These are phyloP conservation scores for Solanum tacnaense DNA, from an alignment of 257 asterid species.

Conservation along the genomic window DNA sequence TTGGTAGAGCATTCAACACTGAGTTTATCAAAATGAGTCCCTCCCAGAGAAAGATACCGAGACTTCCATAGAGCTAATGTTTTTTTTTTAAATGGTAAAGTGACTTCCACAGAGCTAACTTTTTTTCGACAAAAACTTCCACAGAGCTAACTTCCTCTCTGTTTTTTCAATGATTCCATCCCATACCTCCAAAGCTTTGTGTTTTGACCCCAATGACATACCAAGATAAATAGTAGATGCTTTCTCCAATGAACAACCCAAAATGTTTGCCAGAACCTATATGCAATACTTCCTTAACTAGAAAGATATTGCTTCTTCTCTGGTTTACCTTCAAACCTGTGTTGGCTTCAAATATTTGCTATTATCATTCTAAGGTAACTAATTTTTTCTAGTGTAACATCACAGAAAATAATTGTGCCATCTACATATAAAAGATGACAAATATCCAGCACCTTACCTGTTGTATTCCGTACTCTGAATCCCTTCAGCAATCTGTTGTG, in stretches of 20 bases:
- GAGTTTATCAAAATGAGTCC: not conserved
- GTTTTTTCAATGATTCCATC: not conserved
- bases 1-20: not conserved
- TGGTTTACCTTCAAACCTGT: not conserved
- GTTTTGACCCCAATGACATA: not conserved
- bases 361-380: not conserved
- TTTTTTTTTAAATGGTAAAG: not conserved
- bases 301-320: not conserved
- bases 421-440: not conserved
- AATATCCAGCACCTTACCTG: not conserved
- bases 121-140: not conserved
- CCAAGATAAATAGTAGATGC: not conserved
- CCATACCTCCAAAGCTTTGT: not conserved
- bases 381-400: not conserved
- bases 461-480: not conserved
- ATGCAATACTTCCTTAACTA: not conserved
- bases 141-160: not conserved
- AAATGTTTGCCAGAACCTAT: not conserved
- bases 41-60: not conserved
- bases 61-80: not conserved
- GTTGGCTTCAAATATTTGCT: not conserved
- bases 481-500: not conserved
- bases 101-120: not conserved
- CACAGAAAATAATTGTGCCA: not conserved
- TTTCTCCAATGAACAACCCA: not conserved